Evolutionary conservation across 2,329 filamentous ascomycete genomes (phyloP).

Genomic region (Aspergillus quadrilineatus): DNA sequence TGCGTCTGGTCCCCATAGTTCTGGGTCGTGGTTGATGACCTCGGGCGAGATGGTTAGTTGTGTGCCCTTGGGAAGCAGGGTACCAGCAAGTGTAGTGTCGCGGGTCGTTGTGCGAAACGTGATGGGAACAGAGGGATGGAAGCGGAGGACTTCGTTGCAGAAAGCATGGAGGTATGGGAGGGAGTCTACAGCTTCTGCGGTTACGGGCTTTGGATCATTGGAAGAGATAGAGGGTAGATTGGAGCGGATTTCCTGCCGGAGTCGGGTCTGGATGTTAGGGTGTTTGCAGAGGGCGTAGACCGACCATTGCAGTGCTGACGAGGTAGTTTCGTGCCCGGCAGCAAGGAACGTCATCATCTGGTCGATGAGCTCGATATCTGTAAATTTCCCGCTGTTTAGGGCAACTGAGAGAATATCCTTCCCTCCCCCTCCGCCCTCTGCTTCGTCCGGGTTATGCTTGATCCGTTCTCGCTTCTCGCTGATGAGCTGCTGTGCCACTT

Average conservation of each 20-base stretch:
- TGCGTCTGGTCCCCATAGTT: constrained; percentile 76
- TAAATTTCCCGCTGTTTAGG: constrained; percentile 71
- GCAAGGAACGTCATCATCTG: constrained; percentile 89
- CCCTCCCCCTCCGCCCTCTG: constrained; percentile 35
- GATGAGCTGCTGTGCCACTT: constrained; percentile 68
- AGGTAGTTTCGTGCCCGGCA: constrained; percentile 78
- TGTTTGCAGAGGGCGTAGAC: constrained; percentile 67
- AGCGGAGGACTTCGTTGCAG: constrained; percentile 72
- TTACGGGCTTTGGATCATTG: constrained; percentile 64
- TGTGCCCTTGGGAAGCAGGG: constrained; percentile 68
- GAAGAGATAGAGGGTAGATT: constrained; percentile 56
- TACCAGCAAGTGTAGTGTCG: constrained; percentile 65
- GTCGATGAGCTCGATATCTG: constrained; percentile 76
- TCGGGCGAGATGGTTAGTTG: constrained; percentile 62
- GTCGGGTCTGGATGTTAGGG: constrained; percentile 62
- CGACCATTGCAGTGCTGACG: constrained; percentile 73
- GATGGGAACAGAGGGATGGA: constrained; percentile 68
- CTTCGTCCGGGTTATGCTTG: constrained; percentile 19
- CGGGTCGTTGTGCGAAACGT: constrained; percentile 65
- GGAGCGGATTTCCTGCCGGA: constrained; percentile 67
- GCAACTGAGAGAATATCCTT: constrained; percentile 80
- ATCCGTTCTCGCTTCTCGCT: constrained; percentile 64
- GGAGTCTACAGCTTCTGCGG: constrained; percentile 61
- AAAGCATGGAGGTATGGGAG: constrained; percentile 80
- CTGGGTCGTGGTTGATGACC: constrained; percentile 67